A percentile compares a stretch with the other conserved stretches of the same genome.
Conservation (phyloP, 2,329 filamentous ascomycete genomes). For the Eutypella sp. region DNA sequence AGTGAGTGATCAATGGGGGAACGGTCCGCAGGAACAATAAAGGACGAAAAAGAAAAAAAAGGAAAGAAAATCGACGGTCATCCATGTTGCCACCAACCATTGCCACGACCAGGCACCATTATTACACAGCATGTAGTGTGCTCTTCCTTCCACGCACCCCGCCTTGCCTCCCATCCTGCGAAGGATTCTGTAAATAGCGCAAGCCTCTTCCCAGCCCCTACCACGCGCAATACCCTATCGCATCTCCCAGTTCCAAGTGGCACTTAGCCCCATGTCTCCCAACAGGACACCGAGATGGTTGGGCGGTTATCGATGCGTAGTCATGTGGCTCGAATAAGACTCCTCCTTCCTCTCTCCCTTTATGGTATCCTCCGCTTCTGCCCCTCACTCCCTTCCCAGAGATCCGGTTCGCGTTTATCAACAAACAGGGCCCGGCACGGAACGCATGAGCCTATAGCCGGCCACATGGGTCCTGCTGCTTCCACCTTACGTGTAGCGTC, state of each 20-base stretch:
- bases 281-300: conserved; percentile 1
- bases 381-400: too few relatives aligned
- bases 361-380: background rate
- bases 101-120: too few relatives aligned
- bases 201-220: background rate
- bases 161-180: conserved; percentile 7
- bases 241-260: conserved; percentile 11
- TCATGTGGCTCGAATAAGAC: background rate
- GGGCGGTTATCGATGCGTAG: conserved; percentile 2
- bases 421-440: background rate
- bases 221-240: conserved; percentile 7
- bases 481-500: too few relatives aligned
- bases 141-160: background rate
- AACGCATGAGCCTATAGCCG: background rate
- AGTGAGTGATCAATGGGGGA: too few relatives aligned
- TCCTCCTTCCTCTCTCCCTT: background rate
- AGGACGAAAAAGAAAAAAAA: too few relatives aligned
- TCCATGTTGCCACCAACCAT: background rate
- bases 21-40: background rate
- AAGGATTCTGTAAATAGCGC: conserved; percentile 13
- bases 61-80: background rate
- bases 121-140: too few relatives aligned
- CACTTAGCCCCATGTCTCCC: background rate
- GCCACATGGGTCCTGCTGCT: too few relatives aligned
- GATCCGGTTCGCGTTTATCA: background rate